Evolutionary conservation across 163 green algal species (phyloP).

Genomic region (Coccomyxa subellipsoidea): DNA sequence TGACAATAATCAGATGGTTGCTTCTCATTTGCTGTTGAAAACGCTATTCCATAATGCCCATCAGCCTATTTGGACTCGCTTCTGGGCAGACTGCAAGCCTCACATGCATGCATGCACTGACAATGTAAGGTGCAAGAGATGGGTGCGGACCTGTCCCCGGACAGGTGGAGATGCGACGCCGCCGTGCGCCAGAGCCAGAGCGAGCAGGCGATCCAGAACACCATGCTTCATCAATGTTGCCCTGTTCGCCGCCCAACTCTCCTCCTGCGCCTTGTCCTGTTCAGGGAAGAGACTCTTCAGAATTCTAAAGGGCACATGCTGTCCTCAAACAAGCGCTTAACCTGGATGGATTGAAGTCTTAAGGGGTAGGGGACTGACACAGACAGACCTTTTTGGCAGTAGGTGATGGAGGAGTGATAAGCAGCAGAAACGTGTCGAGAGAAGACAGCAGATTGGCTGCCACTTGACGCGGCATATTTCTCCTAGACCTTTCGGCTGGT

Average conservation of each 20-base stretch:
- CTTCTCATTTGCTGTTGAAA: too few species aligned
- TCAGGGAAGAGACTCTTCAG: too few species aligned
- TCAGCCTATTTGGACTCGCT: too few species aligned
- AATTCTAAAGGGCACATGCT: too few species aligned
- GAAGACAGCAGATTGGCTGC: conserved; percentile 66
- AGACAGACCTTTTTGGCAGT: neutral
- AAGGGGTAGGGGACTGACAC: neutral
- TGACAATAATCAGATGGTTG: too few species aligned
- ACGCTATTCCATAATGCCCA: too few species aligned
- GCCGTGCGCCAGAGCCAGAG: conserved; percentile 31
- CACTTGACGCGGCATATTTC: conserved; percentile 47
- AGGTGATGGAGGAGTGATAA: conserved; percentile 34
- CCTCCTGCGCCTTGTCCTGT: conserved; percentile 16
- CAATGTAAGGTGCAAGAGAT: neutral
- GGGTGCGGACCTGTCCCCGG: conserved; percentile 42
- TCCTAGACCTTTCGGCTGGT: conserved; percentile 13
- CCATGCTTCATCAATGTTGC: conserved; percentile 43
- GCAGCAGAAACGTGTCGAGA: conserved; percentile 64
- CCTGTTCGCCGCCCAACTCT: conserved; percentile 49
- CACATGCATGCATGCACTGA: too few species aligned
- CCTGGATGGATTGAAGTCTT: too few species aligned
- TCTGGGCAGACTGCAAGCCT: too few species aligned
- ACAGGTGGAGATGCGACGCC: conserved; percentile 43
- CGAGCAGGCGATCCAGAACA: conserved; percentile 43
- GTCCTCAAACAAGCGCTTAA: too few species aligned